These are phyloP conservation scores for Primulina huaijiensis DNA, from an alignment of 257 asterid genomes.

Conservation along the genomic window DNA sequence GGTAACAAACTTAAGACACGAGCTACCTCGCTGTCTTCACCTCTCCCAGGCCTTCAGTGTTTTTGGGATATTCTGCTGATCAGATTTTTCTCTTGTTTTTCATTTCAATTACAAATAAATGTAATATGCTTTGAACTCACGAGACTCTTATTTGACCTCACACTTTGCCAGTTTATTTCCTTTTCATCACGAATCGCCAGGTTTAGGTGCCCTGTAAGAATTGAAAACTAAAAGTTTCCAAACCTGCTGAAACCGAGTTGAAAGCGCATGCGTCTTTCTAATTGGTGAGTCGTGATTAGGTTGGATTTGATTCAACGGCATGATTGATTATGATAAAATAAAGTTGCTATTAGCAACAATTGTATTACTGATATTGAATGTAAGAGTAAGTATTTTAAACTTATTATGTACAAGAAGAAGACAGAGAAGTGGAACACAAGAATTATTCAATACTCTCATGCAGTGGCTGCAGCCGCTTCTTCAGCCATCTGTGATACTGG, in stretches of 20 bases:
- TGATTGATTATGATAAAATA: no score
- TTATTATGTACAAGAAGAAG: neutral
- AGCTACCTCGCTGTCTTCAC: neutral
- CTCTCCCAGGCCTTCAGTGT: neutral
- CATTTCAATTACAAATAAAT: neutral
- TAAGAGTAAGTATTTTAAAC: neutral
- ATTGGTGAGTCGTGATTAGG: neutral
- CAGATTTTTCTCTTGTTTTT: neutral
- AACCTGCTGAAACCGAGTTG: no score
- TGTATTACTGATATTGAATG: neutral
- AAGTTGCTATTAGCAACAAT: neutral
- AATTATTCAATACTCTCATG: slow-evolving; percentile 35
- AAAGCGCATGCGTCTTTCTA: no score
- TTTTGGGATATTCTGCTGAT: neutral
- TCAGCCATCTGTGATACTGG: slow-evolving; percentile 80
- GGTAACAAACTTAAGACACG: neutral
- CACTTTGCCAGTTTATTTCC: no score
- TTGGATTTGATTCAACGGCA: neutral
- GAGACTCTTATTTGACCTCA: no score
- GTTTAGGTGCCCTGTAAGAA: no score
- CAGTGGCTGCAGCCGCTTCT: slow-evolving; percentile 82
- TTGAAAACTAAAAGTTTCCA: no score
- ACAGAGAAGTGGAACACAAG: neutral
- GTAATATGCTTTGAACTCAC: no score
- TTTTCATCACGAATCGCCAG: no score